Conservation (phyloP, 2,329 filamentous ascomycete species). For the Microascus cirrosus region DNA sequence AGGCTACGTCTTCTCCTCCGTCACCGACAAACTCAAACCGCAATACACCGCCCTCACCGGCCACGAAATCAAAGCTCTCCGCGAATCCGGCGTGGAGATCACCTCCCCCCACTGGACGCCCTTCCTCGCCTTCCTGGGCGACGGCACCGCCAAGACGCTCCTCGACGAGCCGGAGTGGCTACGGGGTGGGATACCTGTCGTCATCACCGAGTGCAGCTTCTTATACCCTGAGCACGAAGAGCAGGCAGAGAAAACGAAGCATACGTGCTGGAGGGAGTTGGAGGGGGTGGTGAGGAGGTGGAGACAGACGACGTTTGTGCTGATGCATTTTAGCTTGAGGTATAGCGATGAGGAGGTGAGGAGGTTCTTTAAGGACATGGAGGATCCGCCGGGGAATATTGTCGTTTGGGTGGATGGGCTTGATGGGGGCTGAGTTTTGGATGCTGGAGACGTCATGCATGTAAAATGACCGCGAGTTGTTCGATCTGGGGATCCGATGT, state of each 20-base stretch:
- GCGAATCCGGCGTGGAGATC: slow-evolving; percentile 23
- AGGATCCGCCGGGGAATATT: slow-evolving; percentile 27
- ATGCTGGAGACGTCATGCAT: too few relatives aligned
- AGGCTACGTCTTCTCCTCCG: slow-evolving; percentile 31
- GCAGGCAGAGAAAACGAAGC: slow-evolving; percentile 33
- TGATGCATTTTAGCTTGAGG: slow-evolving; percentile 35
- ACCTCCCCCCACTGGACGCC: slow-evolving; percentile 25
- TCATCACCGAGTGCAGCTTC: slow-evolving; percentile 39
- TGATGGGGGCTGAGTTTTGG: slow-evolving; percentile 2
- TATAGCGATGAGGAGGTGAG: slow-evolving; percentile 28
- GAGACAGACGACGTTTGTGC: slow-evolving; percentile 29
- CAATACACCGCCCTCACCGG: slow-evolving; percentile 24
- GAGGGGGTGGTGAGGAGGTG: slow-evolving; percentile 30
- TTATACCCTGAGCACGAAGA: slow-evolving; percentile 27
- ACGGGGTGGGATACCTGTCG: slow-evolving; percentile 24
- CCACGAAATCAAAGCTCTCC: slow-evolving; percentile 23
- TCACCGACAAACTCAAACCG: slow-evolving; percentile 24
- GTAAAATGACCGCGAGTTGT: too few relatives aligned
- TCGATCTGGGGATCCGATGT: too few relatives aligned
- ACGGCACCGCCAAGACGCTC: slow-evolving; percentile 29
- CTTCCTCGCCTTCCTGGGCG: slow-evolving; percentile 36
- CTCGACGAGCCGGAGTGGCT: slow-evolving; percentile 27
- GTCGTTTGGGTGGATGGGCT: slow-evolving; percentile 32
- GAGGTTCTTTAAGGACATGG: slow-evolving; percentile 27
- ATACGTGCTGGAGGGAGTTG: slow-evolving; percentile 33